Evolutionary conservation across 495 filamentous ascomycete genomes (phyloP), one percentile per base, ranked within the genome.

Genomic region (Tuber calosporum): DNA sequence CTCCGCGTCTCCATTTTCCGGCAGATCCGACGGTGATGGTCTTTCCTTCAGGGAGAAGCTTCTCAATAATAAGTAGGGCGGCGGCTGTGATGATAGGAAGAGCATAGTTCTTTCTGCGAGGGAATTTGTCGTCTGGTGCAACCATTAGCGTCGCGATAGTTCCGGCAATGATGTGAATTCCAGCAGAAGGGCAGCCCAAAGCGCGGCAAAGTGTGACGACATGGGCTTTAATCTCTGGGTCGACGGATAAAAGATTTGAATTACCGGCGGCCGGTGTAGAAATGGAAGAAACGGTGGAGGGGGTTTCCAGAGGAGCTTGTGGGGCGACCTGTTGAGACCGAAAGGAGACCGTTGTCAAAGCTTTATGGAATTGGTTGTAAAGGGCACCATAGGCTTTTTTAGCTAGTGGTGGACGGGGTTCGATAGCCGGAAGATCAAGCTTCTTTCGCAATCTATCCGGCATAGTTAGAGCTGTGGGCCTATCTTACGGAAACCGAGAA

Each of bases 361-460:
- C 89, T 68, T 87, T 88, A 71, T 94, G 89, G 67, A 99, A 89
- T 80, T 93, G 92, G 58, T 84, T 83, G 83, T 93, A 93, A 58
- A 99, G 86, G 78, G 91, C 92, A 79, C 91, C 91, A 84, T 98
- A 99, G 40, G 90, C 86, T 77, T 88, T 88, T 15, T 93, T 93
- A 48, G 89, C 89, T 75, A 93, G 91, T 22, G 95, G 96, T 8
- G 95, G 93, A 26, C 88, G 89, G 19, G 92, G 89, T 71, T 91
- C 86, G 53, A 97, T 90, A 2, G 88, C 87, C 9, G 94, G 94
- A 43, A 99, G 89, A 81, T 93, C 89, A 75, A 99, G 87, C n/a
- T 87, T 81, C 77, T 90, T 90, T 79, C 93, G 93, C 68, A 97
- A 86, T 73, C 93, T 94, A 67, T 26, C 43, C 17, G 38, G 41